Evolutionary conservation across 495 filamentous ascomycete genomes (phyloP), one percentile per base, ranked within the genome.

Genomic region (Podospora pseudopauciseta): DNA sequence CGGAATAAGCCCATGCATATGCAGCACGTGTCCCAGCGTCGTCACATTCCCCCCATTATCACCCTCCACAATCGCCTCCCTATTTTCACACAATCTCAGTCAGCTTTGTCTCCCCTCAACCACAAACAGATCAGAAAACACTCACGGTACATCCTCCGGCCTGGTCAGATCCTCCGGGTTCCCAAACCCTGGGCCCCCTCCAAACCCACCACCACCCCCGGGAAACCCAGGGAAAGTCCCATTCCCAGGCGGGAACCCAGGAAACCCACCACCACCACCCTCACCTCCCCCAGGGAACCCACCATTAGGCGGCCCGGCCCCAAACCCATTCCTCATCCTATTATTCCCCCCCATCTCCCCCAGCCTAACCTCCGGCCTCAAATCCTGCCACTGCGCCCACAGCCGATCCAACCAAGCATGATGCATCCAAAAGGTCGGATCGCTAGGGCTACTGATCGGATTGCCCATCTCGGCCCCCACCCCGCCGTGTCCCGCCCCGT

Each of bases 371-470:
- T 65, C 67, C 63, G 65, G 76, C n/a, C 64, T 66, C 66, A 63
- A 75, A 66, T 81, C 77, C 3, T 77, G 71, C 90, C 90, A 93
- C 57, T 90, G 87, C 80, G 86, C 89, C 80, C 85, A 92, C 19
- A 88, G 68, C 53, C 86, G 85, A 75, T 93, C 91, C 66, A 93
- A 84, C 83, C 86, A 86, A 13, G 82, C 83, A 75, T 92, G 90
- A 76, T 93, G 90, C 16, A 87, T 81, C 73, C 82, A 92, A 78
- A 93, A 92, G 23, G 78, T 82, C 19, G 90, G 89, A 67, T 92
- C 90, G 3, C 88, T 85, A 1, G 78, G 79, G n/a, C 71, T 74
- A 11, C 81, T 80, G 67, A 80, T 84, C 6, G 83, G 76, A 74
- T 89, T 73, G 18, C 71, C 27, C 78, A 81, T 80, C 78, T 80